A percentile compares a stretch with the other conserved stretches of the same genome.
Conservation (phyloP, 2,329 filamentous ascomycete species). For the Nannizzia gypsea region DNA sequence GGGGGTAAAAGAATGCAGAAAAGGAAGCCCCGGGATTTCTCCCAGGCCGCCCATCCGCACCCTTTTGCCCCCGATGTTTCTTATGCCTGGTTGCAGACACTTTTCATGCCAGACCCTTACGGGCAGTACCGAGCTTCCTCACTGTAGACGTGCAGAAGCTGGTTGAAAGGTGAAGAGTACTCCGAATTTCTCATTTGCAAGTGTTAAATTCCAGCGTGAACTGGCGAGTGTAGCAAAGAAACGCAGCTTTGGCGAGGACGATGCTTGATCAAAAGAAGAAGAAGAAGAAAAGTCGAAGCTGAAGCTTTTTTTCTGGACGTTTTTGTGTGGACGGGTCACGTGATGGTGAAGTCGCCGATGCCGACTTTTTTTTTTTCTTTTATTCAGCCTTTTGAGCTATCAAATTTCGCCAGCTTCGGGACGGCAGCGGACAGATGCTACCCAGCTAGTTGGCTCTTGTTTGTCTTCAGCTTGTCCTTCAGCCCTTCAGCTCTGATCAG, state of each 20-base stretch:
- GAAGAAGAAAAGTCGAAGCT: conserved; percentile 14
- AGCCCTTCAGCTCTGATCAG: not conserved
- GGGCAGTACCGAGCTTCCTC: conserved; percentile 50
- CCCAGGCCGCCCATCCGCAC: conserved; percentile 20
- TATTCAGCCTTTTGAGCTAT: not conserved
- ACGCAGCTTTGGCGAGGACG: conserved; percentile 85
- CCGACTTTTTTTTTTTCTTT: not conserved
- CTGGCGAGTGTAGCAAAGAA: conserved; percentile 83
- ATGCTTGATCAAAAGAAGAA: conserved; percentile 48
- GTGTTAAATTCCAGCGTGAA: conserved; percentile 17
- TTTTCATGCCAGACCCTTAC: conserved; percentile 74
- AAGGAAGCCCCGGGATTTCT: conserved; percentile 19
- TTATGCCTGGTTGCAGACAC: conserved; percentile 76
- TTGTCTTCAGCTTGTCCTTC: not conserved
- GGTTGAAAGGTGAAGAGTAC: conserved; percentile 62
- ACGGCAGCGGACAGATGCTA: not conserved
- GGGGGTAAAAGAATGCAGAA: conserved; percentile 39
- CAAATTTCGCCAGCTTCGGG: not conserved
- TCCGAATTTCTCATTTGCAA: conserved; percentile 98
- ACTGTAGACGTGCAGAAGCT: conserved; percentile 22
- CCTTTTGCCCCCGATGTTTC: conserved; percentile 64
- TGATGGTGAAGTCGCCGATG: not conserved
- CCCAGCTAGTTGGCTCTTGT: no score
- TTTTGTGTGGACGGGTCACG: conserved; percentile 4
- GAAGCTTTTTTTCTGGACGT: conserved; percentile 5